phyloP scores from a whole-genome alignment of 495 filamentous ascomycete genomes.

The Trichodelitschia bisporula region DNA sequence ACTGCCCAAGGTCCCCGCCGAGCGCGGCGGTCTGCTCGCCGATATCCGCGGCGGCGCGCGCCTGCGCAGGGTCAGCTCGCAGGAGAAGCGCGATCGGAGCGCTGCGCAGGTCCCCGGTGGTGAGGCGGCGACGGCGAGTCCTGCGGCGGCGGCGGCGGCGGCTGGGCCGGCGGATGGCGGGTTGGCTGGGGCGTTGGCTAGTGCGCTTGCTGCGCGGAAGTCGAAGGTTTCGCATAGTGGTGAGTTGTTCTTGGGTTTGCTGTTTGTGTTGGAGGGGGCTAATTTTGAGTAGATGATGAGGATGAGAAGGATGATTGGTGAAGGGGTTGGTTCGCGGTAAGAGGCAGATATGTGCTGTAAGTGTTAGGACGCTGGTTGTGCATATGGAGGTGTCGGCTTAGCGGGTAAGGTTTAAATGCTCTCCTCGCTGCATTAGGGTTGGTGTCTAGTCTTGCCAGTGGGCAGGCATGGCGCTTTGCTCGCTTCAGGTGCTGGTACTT shows the following conservation, averaged over 20 bases:
- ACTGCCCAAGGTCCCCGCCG: slow-evolving; percentile 25
- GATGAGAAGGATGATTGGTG: slow-evolving; percentile 1
- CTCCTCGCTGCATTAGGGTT: no score
- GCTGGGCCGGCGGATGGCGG: slow-evolving; percentile 30
- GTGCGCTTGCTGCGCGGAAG: slow-evolving; percentile 63
- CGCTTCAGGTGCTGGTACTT: no score
- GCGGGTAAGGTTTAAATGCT: no score
- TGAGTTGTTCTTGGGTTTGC: slow-evolving; percentile 20
- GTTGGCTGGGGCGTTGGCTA: slow-evolving; percentile 59
- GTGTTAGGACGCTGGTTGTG: no score
- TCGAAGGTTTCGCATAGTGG: slow-evolving; percentile 74
- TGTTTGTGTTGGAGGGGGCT: neutral
- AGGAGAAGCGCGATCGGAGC: slow-evolving; percentile 60
- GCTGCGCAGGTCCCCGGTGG: slow-evolving; percentile 34
- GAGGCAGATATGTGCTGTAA: no score
- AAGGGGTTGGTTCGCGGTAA: no score
- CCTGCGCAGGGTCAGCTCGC: slow-evolving; percentile 59
- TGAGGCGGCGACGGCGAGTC: slow-evolving; percentile 4
- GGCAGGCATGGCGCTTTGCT: no score
- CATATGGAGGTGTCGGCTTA: no score
- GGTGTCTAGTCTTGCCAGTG: no score
- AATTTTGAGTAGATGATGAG: neutral
- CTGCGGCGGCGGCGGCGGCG: slow-evolving; percentile 17
- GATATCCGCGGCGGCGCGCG: slow-evolving; percentile 47
- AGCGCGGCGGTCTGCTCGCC: slow-evolving; percentile 37